Percentiles rank a stretch among this genome's conserved stretches.
These are phyloP conservation scores for Saturnispora halmiae DNA, from an alignment of 805 yeast genomes.

Conservation along the genomic window DNA sequence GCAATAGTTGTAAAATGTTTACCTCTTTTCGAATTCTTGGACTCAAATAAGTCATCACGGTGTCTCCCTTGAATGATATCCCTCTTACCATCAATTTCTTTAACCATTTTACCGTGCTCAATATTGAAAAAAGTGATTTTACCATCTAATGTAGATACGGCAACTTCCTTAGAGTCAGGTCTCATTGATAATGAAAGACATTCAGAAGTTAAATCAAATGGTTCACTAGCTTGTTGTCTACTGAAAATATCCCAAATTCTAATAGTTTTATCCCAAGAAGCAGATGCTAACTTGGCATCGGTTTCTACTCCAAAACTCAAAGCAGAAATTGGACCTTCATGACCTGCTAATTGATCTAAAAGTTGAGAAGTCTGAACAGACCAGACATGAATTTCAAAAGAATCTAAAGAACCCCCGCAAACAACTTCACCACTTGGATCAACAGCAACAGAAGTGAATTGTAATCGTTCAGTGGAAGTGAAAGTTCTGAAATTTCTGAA, in stretches of 20 bases:
- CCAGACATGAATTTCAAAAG: conserved; percentile 91
- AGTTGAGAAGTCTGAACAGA: conserved; percentile 93
- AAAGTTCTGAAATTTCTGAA: conserved; percentile 92
- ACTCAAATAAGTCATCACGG: conserved; percentile 68
- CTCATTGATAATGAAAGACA: conserved; percentile 75
- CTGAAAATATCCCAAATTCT: conserved; percentile 90
- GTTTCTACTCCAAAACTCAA: conserved; percentile 78
- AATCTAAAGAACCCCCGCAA: conserved; percentile 87
- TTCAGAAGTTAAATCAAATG: conserved; percentile 76
- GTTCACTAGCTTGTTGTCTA: conserved; percentile 81
- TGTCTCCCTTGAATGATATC: conserved; percentile 87
- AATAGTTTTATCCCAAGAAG: conserved; percentile 94
- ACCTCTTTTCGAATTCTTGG: conserved; percentile 74
- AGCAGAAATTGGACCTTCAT: conserved; percentile 90
- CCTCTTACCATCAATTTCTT: conserved; percentile 73
- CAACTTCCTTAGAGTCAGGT: conserved; percentile 88
- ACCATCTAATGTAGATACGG: conserved; percentile 84
- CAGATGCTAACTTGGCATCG: conserved; percentile 63
- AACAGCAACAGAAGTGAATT: conserved; percentile 81
- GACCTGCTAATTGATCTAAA: conserved; percentile 82
- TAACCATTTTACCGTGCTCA: conserved; percentile 70
- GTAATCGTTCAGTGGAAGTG: conserved; percentile 82
- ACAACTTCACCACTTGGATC: conserved; percentile 97
- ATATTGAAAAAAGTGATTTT: conserved; percentile 77
- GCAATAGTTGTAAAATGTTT: conserved; percentile 72